Base-by-base conservation (phyloP, 352 stramenopile species). In the Globisporangium solare region DNA sequence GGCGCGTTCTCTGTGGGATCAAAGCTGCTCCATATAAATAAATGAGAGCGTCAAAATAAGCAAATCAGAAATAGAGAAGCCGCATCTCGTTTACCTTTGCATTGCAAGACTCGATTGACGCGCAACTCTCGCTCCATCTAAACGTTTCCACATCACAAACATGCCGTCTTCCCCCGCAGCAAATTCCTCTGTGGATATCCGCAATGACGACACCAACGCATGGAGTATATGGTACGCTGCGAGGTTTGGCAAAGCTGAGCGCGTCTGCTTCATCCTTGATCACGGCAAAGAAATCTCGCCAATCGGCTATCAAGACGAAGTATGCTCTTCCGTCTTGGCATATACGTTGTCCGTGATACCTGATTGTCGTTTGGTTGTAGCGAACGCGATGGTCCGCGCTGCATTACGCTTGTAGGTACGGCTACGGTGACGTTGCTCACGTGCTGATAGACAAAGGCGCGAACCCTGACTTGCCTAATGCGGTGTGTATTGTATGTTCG, bases 151-250 rank as follows among this genome's bases (percentile, higher is more conserved):
- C 27, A 10, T 35, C 27, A 1, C 5, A 35, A 35, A 6, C 27
- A 35, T 35, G 27, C 7, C 5, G 5, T 35, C 27, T 35, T 35
- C 27, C 4, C 27, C 10, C 3, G 5, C 27, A 35, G 7, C 27
- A 35, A 35, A 54, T 13, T 18, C 13, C 11, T 47, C 18, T 41
- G 45, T 10, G n/a, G 22, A 43, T 8, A 20, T 21, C 13, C 46
- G 21, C 15, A 43, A 8, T 21, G 20, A 10, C 5, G 15, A 64
- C 7, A 32, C 47, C 7, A 64, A 85, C 31, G 63, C 89, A 42
- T 91, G 77, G 71, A 89, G 74, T 13, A 79, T 91, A 53, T 91
- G 81, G 81, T 88, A 91, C 51, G 81, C 81, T 11, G 69, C 81
- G 5, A 73, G 78, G 51, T 72, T 76, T 18, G 81, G 81, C 6